Base-by-base conservation (phyloP, 805 yeast species). In the Ogataea parapolymorpha region DNA sequence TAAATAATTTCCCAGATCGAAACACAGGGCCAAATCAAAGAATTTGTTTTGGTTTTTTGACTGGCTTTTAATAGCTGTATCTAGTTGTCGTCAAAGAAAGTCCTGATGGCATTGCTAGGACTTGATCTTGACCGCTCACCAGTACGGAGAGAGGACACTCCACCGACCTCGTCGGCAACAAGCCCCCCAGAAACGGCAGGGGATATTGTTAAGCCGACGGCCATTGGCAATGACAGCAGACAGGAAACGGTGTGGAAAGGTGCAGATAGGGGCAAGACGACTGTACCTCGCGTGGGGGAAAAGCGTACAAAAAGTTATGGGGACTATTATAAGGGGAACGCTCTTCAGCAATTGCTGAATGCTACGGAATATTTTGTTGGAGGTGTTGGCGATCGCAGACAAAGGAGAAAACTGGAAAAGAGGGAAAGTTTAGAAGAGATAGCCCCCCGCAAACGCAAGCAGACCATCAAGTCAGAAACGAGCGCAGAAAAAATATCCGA, bases 301-400 rank as follows among this genome's bases (percentile, higher is more conserved):
- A 26, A 24, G 26, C 35, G 8, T 37, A 36, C 26, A 2, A 29
- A 38, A 5, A 23, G 24, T 0, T 56, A 54, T 39, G 22, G 9
- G 22, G 7, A 20, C 9, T 20, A 20, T 8, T 58, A 53, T 34
- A 18, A 32, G 5, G 61, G 61, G 12, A 36, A 44, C 11, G 36
- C 41, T 30, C 22, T 51, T 17, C 52, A 54, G 1, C 44, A 30
- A 29, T 42, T 61, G 11, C 35, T 55, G 13, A 53, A 53, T 18
- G 62, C 63, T 3, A 48, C 64, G 5, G 38, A 42, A 20, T 49
- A 46, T 41, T 59, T 61, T 30, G 49, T 58, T 9, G 41, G 41
- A 10, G 24, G 15, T 6, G 15, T 18, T 12, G 30, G 20, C 10
- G 30, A 26, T 13, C 18, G 30, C 18, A 22, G 17, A 16, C 26